Conservation (phyloP, 2,329 filamentous ascomycete species). For the Botrytis sinoallii region DNA sequence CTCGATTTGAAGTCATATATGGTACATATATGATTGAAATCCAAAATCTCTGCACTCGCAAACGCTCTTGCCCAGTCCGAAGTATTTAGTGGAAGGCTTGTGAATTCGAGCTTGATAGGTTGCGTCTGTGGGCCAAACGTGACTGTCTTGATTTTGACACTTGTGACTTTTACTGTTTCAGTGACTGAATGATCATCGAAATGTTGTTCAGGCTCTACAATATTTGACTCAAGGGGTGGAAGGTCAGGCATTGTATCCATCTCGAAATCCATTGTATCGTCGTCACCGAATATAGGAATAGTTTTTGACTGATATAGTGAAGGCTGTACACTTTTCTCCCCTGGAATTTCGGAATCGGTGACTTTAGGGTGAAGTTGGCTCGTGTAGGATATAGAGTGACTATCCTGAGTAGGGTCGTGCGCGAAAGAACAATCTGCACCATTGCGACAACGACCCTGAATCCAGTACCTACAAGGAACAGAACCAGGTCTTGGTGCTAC, state of each 20-base stretch:
- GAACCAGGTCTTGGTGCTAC: neutral
- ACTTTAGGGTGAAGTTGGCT: neutral
- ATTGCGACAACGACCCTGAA: neutral
- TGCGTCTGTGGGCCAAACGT: neutral
- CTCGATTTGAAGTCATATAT: constrained; percentile 31
- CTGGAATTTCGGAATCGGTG: neutral
- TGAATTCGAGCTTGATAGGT: constrained; percentile 2
- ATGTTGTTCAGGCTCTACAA: neutral
- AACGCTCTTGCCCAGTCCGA: neutral
- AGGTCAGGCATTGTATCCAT: neutral
- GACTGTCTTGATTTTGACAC: neutral
- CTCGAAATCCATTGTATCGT: neutral
- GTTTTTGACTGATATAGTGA: neutral
- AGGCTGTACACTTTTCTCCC: neutral
- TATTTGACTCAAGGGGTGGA: neutral
- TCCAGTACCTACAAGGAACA: constrained; percentile 2
- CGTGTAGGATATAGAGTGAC: neutral
- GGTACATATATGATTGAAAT: constrained; percentile 30
- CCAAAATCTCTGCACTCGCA: neutral
- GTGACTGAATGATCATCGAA: neutral
- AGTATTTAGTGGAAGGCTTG: neutral
- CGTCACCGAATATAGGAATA: neutral
- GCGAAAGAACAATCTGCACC: neutral
- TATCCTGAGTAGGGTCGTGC: neutral
- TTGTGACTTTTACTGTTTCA: neutral